Evolutionary conservation across 495 filamentous ascomycete genomes (phyloP), one percentile per base, ranked within the genome.

Genomic region (Aspergillus hancockii): DNA sequence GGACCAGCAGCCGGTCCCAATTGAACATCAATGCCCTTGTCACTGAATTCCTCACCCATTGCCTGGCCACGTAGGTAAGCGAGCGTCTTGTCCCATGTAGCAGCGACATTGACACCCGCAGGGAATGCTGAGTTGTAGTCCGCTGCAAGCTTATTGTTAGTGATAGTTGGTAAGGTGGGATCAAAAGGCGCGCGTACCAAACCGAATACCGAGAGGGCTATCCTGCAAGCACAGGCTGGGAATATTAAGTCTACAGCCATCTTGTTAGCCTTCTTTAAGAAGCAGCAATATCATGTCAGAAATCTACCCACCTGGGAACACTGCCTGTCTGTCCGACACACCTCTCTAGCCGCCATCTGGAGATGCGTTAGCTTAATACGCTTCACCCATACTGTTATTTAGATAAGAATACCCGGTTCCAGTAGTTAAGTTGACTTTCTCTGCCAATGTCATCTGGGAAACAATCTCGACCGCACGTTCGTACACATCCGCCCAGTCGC

Each of bases 371-470:
- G 58, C 41, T n/a, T 57, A n/a, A 32, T 31, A 18, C 28, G 9
- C 10, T 23, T 14, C 13, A 8, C 8, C 22, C 4, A 28, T 10
- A 16, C 10, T 38, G 14, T 22, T 14, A 2, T 18, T 41, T 22
- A 32, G 9, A 19, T 4, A 22, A 23, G 32, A 69, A 30, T 73
- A 91, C 79, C 92, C 92, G 60, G 88, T 80, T 70, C 92, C 92
- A 10, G 91, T 96, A 1, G 92, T 96, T 58, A 97, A 65, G 66
- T 97, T 97, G 69, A 96, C 89, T 79, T 97, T 97, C 78, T 97
- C 92, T 12, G 87, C 74, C 57, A 97, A 74, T 0, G 92, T 97
- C 70, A 97, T 75, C 73, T 91, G 84, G 8, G 86, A 88, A 38
- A 97, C 92, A 59, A 96, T 93, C 0, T 77, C 81, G 59, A 83